These are phyloP conservation scores for Volvariella volvacea DNA, from an alignment of 1,284 basidiomycete species.

Conservation along the genomic window DNA sequence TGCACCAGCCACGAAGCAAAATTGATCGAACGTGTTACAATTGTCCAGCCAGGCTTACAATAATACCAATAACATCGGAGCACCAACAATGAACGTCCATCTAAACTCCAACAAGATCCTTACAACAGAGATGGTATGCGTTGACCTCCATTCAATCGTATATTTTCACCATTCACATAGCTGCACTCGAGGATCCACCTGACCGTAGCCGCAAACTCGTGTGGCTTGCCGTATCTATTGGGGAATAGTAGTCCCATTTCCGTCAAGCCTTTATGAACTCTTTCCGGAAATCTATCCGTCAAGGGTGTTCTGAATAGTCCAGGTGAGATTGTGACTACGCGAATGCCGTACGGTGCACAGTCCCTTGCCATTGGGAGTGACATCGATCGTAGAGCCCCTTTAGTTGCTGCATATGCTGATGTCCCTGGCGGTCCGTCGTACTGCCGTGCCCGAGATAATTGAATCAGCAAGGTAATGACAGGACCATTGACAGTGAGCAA, in stretches of 20 bases:
- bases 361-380: constrained; percentile 50
- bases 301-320: constrained; percentile 43
- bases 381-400: constrained; percentile 49
- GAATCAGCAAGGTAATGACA: background rate
- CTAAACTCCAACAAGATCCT: no score
- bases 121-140: constrained; percentile 29
- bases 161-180: constrained; percentile 53
- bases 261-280: constrained; percentile 28
- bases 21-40: no score
- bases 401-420: constrained; percentile 45
- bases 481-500: no score
- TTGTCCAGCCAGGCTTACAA: no score
- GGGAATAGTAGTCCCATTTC: constrained; percentile 36
- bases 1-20: no score
- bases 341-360: constrained; percentile 40
- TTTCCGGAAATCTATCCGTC: constrained; percentile 32
- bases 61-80: no score
- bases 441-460: constrained; percentile 10
- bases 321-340: constrained; percentile 48
- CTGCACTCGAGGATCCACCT: constrained; percentile 44
- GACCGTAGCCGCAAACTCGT: constrained; percentile 47
- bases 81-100: no score
- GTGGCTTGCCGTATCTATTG: constrained; percentile 35
- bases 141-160: constrained; percentile 43
- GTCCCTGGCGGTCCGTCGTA: constrained; percentile 41